phyloP scores from a whole-genome alignment of 345 rosid genomes.

The Salix koriyanagi region DNA sequence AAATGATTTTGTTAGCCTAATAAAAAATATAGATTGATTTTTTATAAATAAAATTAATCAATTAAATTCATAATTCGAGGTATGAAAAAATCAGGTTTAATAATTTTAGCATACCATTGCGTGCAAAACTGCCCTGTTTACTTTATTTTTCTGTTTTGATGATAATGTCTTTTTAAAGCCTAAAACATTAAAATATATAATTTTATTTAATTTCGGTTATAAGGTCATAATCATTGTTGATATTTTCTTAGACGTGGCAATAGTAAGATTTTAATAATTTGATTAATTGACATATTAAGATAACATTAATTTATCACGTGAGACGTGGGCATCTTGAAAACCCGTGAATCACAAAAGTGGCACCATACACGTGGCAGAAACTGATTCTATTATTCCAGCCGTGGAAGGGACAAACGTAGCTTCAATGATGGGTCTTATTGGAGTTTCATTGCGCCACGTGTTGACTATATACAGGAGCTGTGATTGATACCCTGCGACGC shows the following conservation, averaged over 20 bases:
- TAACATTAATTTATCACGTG: constrained; percentile 22
- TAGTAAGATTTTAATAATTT: background rate
- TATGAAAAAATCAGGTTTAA: no score
- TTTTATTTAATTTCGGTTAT: no score
- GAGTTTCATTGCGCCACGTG: constrained; percentile 22
- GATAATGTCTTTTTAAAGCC: no score
- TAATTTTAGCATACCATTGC: no score
- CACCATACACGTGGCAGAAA: constrained; percentile 32
- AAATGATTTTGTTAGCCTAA: no score
- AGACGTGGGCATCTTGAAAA: constrained; percentile 41
- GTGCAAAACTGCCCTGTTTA: no score
- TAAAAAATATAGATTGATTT: no score
- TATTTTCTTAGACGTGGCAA: background rate
- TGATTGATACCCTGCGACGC: constrained; percentile 17
- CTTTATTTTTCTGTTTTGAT: no score
- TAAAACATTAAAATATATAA: no score
- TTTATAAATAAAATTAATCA: no score
- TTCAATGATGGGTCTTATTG: constrained; percentile 1
- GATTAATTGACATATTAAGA: background rate
- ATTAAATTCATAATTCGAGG: no score
- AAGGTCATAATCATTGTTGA: no score
- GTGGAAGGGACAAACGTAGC: constrained; percentile 28
- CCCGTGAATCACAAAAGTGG: background rate
- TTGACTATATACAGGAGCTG: background rate
- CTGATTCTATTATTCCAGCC: constrained; percentile 9